Conservation (phyloP, 2,329 filamentous ascomycete species). For the Trichoderma cornu-damae region DNA sequence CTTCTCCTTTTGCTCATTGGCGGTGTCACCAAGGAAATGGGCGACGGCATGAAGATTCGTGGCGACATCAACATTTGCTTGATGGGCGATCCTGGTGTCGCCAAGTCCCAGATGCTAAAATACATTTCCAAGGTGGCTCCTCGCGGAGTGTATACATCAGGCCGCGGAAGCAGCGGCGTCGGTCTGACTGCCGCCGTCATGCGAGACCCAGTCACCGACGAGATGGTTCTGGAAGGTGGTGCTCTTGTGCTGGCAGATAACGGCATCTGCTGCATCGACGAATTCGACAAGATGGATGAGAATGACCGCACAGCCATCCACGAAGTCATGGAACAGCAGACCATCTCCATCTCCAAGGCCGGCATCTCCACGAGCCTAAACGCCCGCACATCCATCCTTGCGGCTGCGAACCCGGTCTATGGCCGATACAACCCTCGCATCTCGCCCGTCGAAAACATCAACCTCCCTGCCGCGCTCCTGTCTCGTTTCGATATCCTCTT, state of each 20-base stretch:
- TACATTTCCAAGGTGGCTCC: constrained; percentile 98
- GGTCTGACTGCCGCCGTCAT: constrained; percentile 79
- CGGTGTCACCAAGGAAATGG: constrained; percentile 93
- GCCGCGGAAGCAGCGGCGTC: constrained; percentile 74
- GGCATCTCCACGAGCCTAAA: constrained; percentile 76
- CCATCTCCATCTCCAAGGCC: constrained; percentile 76
- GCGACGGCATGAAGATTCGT: constrained; percentile 97
- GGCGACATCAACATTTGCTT: constrained; percentile 98
- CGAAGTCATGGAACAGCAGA: constrained; percentile 87
- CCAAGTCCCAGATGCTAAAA: constrained; percentile 96
- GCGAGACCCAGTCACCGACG: constrained; percentile 76
- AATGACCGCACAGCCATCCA: constrained; percentile 76
- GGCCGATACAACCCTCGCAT: constrained; percentile 97
- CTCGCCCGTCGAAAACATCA: constrained; percentile 98
- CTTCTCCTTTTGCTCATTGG: constrained; percentile 92
- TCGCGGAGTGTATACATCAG: constrained; percentile 79
- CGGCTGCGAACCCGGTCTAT: constrained; percentile 94
- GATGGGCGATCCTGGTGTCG: constrained; percentile 99
- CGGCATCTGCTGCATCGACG: constrained; percentile 80
- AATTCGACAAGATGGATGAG: constrained; percentile 88
- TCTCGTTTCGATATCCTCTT: constrained; percentile 98
- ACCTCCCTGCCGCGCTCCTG: constrained; percentile 91
- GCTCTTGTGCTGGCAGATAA: constrained; percentile 76
- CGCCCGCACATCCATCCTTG: constrained; percentile 89
- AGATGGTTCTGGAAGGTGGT: constrained; percentile 78